These are phyloP conservation scores for Magnusiomyces ingens DNA, from an alignment of 1,139 yeast genomes.

Conservation along the genomic window DNA sequence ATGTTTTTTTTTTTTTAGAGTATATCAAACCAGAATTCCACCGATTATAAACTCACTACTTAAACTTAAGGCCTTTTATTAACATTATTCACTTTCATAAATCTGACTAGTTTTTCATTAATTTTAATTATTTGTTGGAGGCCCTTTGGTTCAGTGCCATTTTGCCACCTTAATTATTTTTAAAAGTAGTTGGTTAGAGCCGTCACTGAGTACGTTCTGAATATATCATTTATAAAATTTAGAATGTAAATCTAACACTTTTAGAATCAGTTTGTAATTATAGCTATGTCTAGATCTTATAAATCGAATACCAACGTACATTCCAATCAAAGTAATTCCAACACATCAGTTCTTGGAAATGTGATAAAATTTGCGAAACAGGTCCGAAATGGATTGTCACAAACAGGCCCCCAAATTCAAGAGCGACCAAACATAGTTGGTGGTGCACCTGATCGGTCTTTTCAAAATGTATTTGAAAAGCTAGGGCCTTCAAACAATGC, in stretches of 20 bases:
- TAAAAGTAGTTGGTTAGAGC: too few species aligned
- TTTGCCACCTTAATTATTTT: too few species aligned
- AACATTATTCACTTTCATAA: too few species aligned
- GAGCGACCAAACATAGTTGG: conserved; percentile 57
- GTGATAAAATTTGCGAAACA: conserved; percentile 39
- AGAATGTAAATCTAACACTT: neutral
- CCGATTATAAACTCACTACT: too few species aligned
- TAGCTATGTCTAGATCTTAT: conserved; percentile 5
- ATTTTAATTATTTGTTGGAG: too few species aligned
- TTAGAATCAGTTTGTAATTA: neutral
- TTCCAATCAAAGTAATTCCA: too few species aligned
- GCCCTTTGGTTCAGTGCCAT: too few species aligned
- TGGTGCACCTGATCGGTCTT: conserved; percentile 43
- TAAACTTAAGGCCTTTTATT: too few species aligned
- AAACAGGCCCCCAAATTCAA: conserved; percentile 34
- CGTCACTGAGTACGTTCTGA: neutral
- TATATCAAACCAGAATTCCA: too few species aligned
- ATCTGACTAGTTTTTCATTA: too few species aligned
- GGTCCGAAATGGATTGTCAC: conserved; percentile 36
- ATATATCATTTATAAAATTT: neutral
- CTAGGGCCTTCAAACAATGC: conserved; percentile 35
- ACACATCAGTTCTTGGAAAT: too few species aligned
- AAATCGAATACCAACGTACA: neutral
- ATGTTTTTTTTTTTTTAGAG: too few species aligned
- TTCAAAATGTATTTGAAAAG: conserved; percentile 40